These are phyloP conservation scores for Fusarium tupiense DNA, from an alignment of 2,329 filamentous ascomycete genomes.

Conservation along the genomic window DNA sequence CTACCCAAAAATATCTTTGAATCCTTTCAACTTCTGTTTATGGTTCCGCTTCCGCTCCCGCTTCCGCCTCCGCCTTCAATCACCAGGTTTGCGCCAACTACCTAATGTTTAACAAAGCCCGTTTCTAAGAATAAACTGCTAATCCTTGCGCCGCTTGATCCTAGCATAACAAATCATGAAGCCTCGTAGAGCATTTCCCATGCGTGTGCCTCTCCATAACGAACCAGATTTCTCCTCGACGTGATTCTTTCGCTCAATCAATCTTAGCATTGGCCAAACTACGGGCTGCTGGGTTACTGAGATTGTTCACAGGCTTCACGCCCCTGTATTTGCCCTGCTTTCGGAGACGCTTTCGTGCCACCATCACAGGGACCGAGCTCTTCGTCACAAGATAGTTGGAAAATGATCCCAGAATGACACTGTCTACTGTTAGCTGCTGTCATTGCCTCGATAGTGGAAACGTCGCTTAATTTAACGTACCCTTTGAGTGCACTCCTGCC, in stretches of 20 bases:
- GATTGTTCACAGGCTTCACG: slow-evolving; percentile 82
- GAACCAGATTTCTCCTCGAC: background rate
- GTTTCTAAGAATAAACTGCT: background rate
- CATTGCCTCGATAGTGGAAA: background rate
- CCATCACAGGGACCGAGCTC: slow-evolving; percentile 97
- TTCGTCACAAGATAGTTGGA: slow-evolving; percentile 98
- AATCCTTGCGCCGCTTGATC: slow-evolving; percentile 10
- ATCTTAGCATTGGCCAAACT: slow-evolving; percentile 78
- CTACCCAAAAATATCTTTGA: background rate
- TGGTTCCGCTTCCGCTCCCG: background rate
- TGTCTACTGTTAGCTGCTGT: slow-evolving; percentile 54
- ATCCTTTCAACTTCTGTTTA: background rate
- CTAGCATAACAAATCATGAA: slow-evolving; percentile 21
- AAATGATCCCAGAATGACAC: slow-evolving; percentile 94
- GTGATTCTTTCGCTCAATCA: slow-evolving; percentile 59
- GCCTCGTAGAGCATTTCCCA: slow-evolving; percentile 14
- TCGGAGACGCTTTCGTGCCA: slow-evolving; percentile 86
- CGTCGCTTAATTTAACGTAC: slow-evolving; percentile 61
- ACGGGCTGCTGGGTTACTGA: slow-evolving; percentile 73
- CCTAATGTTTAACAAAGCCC: background rate
- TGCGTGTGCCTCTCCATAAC: background rate
- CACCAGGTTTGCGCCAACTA: background rate
- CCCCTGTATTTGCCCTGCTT: slow-evolving; percentile 87
- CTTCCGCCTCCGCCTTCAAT: background rate
- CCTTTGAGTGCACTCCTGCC: slow-evolving; percentile 93